These are phyloP conservation scores for Phytomonas serpens DNA, from an alignment of 208 protist genomes.

Conservation along the genomic window DNA sequence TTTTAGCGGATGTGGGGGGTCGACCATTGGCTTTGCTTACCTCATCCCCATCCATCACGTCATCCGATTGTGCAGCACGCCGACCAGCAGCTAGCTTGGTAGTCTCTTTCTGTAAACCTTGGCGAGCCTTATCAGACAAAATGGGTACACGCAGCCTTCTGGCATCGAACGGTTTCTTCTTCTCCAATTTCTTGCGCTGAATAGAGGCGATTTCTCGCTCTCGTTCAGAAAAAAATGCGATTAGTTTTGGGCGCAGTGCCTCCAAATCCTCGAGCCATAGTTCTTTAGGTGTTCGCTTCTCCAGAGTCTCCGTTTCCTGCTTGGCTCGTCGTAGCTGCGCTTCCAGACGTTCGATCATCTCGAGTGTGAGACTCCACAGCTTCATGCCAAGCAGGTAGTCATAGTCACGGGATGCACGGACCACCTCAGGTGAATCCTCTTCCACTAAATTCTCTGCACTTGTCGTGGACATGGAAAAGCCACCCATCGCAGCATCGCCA, in stretches of 20 bases:
- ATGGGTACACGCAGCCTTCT: slow-evolving; percentile 71
- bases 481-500: slow-evolving; percentile 22
- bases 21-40: not conserved
- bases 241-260: slow-evolving; percentile 50
- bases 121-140: slow-evolving; percentile 77
- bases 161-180: slow-evolving; percentile 69
- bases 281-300: slow-evolving; percentile 64
- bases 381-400: slow-evolving; percentile 99
- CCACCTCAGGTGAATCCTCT: slow-evolving; percentile 44
- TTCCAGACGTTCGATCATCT: slow-evolving; percentile 93
- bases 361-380: slow-evolving; percentile 95
- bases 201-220: slow-evolving; percentile 59
- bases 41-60: slow-evolving; percentile 11
- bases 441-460: slow-evolving; percentile 23
- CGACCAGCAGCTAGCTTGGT: slow-evolving; percentile 9
- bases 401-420: slow-evolving; percentile 83
- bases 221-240: slow-evolving; percentile 52
- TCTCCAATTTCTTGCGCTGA: slow-evolving; percentile 80
- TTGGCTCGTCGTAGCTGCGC: slow-evolving; percentile 72
- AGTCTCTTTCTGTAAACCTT: slow-evolving; percentile 50
- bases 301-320: slow-evolving; percentile 71
- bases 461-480: slow-evolving; percentile 7
- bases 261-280: slow-evolving; percentile 88
- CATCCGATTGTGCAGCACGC: not conserved
- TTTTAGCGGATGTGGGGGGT: slow-evolving; percentile 21